Percentiles rank a stretch among this genome's conserved stretches.
Evolutionary conservation across 2,329 filamentous ascomycete genomes (phyloP).

Genomic region (Beauveria varroae): DNA sequence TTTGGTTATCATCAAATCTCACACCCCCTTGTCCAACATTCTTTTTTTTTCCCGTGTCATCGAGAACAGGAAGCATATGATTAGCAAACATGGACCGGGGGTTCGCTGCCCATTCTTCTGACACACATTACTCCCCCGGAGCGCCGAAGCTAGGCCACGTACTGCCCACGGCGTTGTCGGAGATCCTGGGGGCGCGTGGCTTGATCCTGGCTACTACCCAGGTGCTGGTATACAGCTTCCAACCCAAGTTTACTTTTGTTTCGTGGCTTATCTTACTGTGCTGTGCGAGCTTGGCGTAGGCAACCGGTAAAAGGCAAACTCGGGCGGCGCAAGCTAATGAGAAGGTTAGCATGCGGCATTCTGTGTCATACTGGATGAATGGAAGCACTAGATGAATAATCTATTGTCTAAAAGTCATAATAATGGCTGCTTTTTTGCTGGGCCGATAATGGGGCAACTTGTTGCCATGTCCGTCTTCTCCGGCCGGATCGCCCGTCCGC

Average conservation of each 20-base stretch:
- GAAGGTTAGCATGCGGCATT: background rate
- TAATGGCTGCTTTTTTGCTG: background rate
- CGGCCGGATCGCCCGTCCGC: constrained; percentile 10
- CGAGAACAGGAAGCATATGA: background rate
- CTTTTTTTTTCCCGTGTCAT: background rate
- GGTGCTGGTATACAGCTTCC: background rate
- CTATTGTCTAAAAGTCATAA: background rate
- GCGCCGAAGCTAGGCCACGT: background rate
- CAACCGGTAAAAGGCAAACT: background rate
- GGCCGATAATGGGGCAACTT: constrained; percentile 3
- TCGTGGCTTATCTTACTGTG: too few species aligned
- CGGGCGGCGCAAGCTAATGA: background rate
- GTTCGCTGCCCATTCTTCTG: background rate
- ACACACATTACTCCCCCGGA: constrained; percentile 4
- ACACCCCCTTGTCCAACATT: background rate
- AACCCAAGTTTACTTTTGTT: background rate
- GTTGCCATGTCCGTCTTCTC: constrained; percentile 2
- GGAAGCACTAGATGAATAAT: background rate
- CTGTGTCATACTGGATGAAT: background rate
- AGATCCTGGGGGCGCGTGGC: background rate
- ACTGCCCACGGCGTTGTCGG: background rate
- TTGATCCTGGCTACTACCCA: background rate
- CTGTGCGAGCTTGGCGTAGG: too few species aligned
- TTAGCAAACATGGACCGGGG: background rate
- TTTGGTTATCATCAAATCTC: background rate